phyloP scores from a whole-genome alignment of 495 filamentous ascomycete species.

The Corynascus novoguineensis region DNA sequence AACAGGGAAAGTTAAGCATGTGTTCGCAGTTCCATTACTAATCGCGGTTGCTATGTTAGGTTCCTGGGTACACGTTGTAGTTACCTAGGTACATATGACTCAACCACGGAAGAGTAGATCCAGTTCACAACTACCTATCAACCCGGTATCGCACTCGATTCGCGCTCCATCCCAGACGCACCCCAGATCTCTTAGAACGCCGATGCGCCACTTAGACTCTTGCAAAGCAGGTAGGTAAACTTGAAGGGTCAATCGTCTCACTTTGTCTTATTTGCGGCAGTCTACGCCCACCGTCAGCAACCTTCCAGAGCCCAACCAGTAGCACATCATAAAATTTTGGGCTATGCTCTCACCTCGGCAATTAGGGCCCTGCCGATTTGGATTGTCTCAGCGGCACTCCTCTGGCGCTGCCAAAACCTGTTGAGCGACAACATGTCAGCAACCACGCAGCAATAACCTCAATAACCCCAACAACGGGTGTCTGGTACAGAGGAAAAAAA shows the following conservation, averaged over 20 bases:
- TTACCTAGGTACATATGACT: too few relatives aligned
- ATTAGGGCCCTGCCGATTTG: conserved; percentile 32
- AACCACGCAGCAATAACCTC: neutral
- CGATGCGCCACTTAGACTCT: too few relatives aligned
- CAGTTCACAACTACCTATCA: too few relatives aligned
- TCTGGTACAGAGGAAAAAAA: neutral
- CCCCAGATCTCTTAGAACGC: too few relatives aligned
- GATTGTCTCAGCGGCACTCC: conserved; percentile 36
- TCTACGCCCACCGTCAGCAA: neutral
- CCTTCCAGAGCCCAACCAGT: neutral
- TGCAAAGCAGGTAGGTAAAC: too few relatives aligned
- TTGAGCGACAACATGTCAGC: conserved; percentile 4
- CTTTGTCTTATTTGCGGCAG: conserved; percentile 21
- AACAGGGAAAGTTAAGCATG: too few relatives aligned
- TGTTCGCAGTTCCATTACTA: too few relatives aligned
- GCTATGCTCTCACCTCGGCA: conserved; percentile 11
- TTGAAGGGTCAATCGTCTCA: neutral
- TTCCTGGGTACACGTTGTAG: too few relatives aligned
- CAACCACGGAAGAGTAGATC: too few relatives aligned
- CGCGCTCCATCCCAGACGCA: too few relatives aligned
- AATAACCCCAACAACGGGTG: neutral
- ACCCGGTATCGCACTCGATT: too few relatives aligned
- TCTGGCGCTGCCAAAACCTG: conserved; percentile 50
- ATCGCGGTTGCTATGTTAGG: too few relatives aligned
- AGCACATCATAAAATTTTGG: neutral